These are phyloP conservation scores for Yamadazyma siamensis DNA, from an alignment of 1,139 yeast species.

Conservation along the genomic window DNA sequence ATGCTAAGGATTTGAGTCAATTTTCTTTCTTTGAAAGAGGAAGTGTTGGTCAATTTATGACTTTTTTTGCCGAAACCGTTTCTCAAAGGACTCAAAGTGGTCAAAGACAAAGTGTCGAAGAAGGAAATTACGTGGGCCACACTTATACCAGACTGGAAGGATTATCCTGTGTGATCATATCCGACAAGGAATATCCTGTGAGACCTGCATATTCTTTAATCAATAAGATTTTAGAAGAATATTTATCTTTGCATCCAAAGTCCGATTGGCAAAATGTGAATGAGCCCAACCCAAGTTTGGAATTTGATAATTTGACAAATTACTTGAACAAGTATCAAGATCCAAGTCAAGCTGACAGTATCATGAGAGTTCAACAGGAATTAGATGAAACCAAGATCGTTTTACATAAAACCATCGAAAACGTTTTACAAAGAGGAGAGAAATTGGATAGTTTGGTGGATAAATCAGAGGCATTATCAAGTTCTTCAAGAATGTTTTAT, in stretches of 20 bases:
- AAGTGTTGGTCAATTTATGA: constrained; percentile 84
- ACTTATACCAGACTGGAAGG: constrained; percentile 91
- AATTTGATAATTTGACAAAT: constrained; percentile 60
- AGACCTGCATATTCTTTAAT: constrained; percentile 95
- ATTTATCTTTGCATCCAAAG: constrained; percentile 77
- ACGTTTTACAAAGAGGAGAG: constrained; percentile 94
- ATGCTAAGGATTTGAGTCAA: constrained; percentile 78
- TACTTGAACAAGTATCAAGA: constrained; percentile 88
- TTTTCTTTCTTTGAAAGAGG: constrained; percentile 85
- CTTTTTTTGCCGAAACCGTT: constrained; percentile 88
- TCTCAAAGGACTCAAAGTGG: constrained; percentile 85
- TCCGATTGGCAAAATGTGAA: constrained; percentile 61
- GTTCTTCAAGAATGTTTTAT: constrained; percentile 89
- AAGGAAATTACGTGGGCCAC: constrained; percentile 88
- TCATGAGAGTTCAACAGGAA: constrained; percentile 96
- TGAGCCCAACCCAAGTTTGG: constrained; percentile 46
- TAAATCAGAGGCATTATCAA: constrained; percentile 88
- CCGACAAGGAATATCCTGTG: constrained; percentile 94
- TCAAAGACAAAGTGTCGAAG: constrained; percentile 93
- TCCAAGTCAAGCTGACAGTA: constrained; percentile 94
- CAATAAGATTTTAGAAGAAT: constrained; percentile 89
- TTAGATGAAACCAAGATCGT: constrained; percentile 97
- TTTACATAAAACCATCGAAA: constrained; percentile 91
- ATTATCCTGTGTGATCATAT: constrained; percentile 85
- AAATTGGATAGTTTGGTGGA: constrained; percentile 91